These are phyloP conservation scores for Mycena sanguinolenta DNA, from an alignment of 768 basidiomycete genomes.

Conservation along the genomic window DNA sequence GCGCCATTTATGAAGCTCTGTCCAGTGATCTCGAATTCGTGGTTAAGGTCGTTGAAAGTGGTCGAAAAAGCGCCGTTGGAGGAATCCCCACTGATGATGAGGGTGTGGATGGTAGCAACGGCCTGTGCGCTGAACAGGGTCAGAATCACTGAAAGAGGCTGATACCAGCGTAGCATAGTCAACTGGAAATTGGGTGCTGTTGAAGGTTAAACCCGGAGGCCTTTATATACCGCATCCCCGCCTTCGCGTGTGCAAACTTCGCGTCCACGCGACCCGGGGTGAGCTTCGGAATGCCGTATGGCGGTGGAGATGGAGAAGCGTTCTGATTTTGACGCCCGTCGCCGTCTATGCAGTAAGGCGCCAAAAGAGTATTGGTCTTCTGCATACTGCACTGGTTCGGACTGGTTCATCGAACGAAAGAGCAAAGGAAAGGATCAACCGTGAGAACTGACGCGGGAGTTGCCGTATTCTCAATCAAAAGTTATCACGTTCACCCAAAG, in stretches of 20 bases:
- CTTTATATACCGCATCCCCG: not conserved
- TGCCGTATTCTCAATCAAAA: not conserved
- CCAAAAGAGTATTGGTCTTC: too few relatives aligned
- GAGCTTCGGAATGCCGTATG: not conserved
- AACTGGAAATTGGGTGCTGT: not conserved
- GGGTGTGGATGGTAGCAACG: constrained; percentile 14
- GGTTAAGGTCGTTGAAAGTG: constrained; percentile 20
- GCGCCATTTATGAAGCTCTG: constrained; percentile 15
- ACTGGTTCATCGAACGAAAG: too few relatives aligned
- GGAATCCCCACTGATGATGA: constrained; percentile 33
- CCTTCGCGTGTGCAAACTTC: not conserved
- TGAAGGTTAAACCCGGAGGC: not conserved
- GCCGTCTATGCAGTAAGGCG: too few relatives aligned
- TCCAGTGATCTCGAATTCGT: constrained; percentile 1
- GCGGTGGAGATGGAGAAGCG: not conserved
- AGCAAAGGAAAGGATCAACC: not conserved
- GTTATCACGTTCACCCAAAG: not conserved
- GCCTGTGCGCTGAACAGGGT: not conserved
- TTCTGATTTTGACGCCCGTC: not conserved
- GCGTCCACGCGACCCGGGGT: not conserved
- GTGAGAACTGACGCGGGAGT: not conserved
- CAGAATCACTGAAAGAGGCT: not conserved
- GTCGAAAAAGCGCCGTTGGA: constrained; percentile 23
- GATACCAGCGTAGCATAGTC: not conserved
- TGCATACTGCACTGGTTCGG: too few relatives aligned